Percentiles rank a stretch among this genome's conserved stretches.
Evolutionary conservation across 208 protist genomes (phyloP).

Genomic region (Perkinsela sp.): DNA sequence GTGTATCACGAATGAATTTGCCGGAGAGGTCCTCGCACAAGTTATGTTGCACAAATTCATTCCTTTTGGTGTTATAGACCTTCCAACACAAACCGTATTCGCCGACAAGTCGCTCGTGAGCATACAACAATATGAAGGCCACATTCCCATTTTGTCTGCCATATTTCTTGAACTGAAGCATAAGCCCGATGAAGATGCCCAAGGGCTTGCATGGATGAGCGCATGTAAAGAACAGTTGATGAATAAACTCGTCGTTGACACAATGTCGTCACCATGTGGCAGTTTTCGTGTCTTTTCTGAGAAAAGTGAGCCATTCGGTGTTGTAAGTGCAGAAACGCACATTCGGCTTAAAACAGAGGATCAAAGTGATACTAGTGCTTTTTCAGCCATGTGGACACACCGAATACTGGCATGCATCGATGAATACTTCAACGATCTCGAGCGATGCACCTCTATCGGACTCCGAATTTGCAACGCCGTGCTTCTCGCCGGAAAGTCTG

Average conservation of each 20-base stretch:
- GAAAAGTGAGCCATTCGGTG: not conserved
- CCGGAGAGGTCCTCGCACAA: too few species aligned
- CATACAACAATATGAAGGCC: not conserved
- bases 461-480: not conserved
- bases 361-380: not conserved
- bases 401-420: not conserved
- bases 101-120: not conserved
- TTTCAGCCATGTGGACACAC: not conserved
- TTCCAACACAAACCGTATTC: not conserved
- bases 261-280: not conserved
- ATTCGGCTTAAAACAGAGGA: not conserved
- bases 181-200: not conserved
- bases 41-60: too few species aligned
- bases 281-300: not conserved
- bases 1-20: too few species aligned
- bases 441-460: not conserved
- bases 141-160: not conserved
- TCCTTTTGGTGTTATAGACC: not conserved
- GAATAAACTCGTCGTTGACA: not conserved
- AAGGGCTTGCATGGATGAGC: not conserved
- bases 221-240: not conserved
- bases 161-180: not conserved
- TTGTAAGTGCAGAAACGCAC: not conserved
- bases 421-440: not conserved
- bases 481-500: not conserved